Base-by-base conservation (phyloP, 352 stramenopile species). In the Pelagophyceae sp. region DNA sequence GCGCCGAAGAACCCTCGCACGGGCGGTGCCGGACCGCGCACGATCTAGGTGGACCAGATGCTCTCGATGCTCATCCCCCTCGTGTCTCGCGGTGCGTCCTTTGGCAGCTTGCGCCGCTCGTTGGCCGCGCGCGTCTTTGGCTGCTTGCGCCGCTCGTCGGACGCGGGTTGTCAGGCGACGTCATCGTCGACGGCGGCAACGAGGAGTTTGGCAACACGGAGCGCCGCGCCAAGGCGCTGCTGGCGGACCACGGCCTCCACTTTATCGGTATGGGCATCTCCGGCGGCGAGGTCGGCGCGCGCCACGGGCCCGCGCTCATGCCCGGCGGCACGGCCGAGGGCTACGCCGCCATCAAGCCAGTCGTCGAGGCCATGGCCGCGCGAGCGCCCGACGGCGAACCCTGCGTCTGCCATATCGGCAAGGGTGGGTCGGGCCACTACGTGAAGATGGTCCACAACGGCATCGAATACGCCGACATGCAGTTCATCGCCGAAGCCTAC, bases 371-470 rank as follows among this genome's bases (percentile, higher is more conserved):
- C 85, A 97, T 94, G 81, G 95, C 96, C 0, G 96, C 96, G 3
- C 91, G 98, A 84, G 93, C 97, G 31, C 88, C 94, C 77, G 90
- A 95, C 77, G 92, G 92, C 61, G 33, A 3, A 32, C 86, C 95
- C 31, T 99, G 96, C 84, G 98, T 94, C 31, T 97, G 93, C 65
- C 99, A 99, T 86, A 85, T 98, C 69, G 96, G 96, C 50, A 90
- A 90, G 27, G 91, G 96, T 50, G 96, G 96, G 80, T 90, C 90
- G 38, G 96, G 96, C 76, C 99, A 99, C 88, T 99, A 99, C 86
- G 95, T 99, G 72, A 99, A 99, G 89, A 99, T 99, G 96, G 95
- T 99, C 77, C 96, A 99, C 91, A 99, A 99, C 88, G 96, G 96
- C 78, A 99, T 99, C 81, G 96, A 99, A 85, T 99, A 99, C 87